Base-by-base conservation (phyloP, 108 stramenopile genomes). In the Hondaea fermentalgiana region DNA sequence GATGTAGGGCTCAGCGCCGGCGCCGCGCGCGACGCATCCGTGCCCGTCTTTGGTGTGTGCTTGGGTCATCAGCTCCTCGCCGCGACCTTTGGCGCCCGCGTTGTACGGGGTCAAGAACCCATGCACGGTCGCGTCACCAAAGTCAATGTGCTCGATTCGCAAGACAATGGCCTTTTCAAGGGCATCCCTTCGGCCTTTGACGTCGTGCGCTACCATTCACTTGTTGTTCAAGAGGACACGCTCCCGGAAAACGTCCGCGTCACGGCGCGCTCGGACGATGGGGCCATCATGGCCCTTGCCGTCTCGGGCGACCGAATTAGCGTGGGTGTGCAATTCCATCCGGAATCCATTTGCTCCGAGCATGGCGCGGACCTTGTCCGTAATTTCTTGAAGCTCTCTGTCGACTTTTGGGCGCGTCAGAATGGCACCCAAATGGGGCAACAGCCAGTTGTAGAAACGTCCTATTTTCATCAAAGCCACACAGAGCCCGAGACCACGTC, bases 1-100 rank as follows among this genome's bases (percentile, higher is more conserved):
- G 93, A 93, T 89, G 92, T 93, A 60, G 93, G 93, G 21, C 90
- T 92, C 91, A 91, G 92, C 90, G 90, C 55, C 42, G 91, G 72
- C 5, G 60, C 92, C 3, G 43, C 87, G 14, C 55, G 57, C n/a
- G 88, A 58, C 10, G 43, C 21, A 5, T 69, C 51, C 16, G 60
- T 92, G n/a, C 93, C 93, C 16, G 64, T 93, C 17, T 87, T 93
- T 44, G 93, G 92, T 17, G 92, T 93, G 14, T 93, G 93, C 87
- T 71, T 93, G 4, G 93, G 93, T 3, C 93, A 93, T 59, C 91
- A 93, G 87, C 91, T 92, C 55, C 89, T 93, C 10, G 93, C 89
- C 4, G 19, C 21, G 25, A 5, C n/a, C 10, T 42, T 57, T n/a
- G 91, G 91, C 25, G 89, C n/a, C 45, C 19, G 16, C 29, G 92